Base-by-base conservation (phyloP, 73 alveolate species). In the Paramecium biaurelia region DNA sequence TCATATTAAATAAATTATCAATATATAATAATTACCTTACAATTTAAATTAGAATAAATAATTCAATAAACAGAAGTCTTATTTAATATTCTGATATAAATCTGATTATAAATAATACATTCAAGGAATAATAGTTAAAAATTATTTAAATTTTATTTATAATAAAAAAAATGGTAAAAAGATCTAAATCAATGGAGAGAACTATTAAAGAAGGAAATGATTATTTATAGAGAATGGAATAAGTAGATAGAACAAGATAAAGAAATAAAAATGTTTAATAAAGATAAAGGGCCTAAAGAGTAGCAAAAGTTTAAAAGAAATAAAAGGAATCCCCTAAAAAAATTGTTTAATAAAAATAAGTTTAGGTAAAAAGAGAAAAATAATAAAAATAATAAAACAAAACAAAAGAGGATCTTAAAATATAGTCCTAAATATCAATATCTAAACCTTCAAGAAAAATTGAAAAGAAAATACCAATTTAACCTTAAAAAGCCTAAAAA, bases 101-200 rank as follows among this genome's bases (percentile, higher is more conserved):
- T 26, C 84, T 63, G 84, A 63, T 63, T 63, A 30, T 63, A 12
- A 26, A 26, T 18, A 7, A 53, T 53, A 53, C 10, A 53, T 53
- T 67, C 45, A 30, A 67, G 28, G 45, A 34, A 30, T 11, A 12
- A 14, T 32, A 72, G 45, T 35, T 28, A 37, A 72, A 72, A 21
- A 15, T 72, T 47, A 72, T 28, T 34, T 38, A 72, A 18, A 72
- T 14, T 72, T 72, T 72, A 72, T 28, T 72, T 35, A 72, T 32
- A 63, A 30, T 58, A 58, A 15, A 7, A 15, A 7, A 32, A 72
- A 72, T 72, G 86, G 86, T 72, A 67, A 32, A 26, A 72, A 72
- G 86, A 72, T 35, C 86, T 23, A 72, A 72, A 72, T 72, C 86
- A 2, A 72, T 72, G 86, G 86, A 72, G 15, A 38, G 58, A 18